Percentiles rank a stretch among this genome's conserved stretches.
These are phyloP conservation scores for Leptographium flavum DNA, from an alignment of 2,329 filamentous ascomycete genomes.

Conservation along the genomic window DNA sequence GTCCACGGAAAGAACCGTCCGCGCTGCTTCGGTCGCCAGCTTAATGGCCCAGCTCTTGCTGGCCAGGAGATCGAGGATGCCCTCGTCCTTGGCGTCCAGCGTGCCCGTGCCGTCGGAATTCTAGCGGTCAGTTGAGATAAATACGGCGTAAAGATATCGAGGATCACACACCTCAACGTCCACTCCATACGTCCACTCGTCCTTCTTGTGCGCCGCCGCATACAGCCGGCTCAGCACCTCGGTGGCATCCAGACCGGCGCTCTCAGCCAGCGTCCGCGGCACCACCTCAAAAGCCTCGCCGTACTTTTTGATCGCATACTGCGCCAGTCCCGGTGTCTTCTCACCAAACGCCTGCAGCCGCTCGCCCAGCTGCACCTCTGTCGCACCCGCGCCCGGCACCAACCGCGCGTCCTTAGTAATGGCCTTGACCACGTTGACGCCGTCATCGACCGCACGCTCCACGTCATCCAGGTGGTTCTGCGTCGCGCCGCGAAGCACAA, in stretches of 20 bases:
- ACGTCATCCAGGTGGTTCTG: conserved; percentile 97
- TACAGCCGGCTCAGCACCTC: conserved; percentile 88
- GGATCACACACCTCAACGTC: conserved; percentile 58
- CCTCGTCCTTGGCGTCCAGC: conserved; percentile 72
- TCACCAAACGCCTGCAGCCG: conserved; percentile 82
- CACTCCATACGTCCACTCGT: conserved; percentile 81
- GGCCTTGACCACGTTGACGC: conserved; percentile 96
- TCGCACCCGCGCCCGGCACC: conserved; percentile 86
- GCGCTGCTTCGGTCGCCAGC: conserved; percentile 84
- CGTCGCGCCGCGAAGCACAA: conserved; percentile 87
- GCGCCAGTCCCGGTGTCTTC: conserved; percentile 80
- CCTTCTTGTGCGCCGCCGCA: conserved; percentile 79
- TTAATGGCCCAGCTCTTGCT: conserved; percentile 96
- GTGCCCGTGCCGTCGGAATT: conserved; percentile 69
- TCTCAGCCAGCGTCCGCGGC: conserved; percentile 85
- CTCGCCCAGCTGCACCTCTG: conserved; percentile 87
- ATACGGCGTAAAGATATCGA: not conserved
- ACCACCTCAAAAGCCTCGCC: conserved; percentile 97
- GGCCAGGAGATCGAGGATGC: conserved; percentile 82
- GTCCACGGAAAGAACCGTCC: conserved; percentile 90
- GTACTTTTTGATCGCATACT: conserved; percentile 96
- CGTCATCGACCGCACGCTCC: conserved; percentile 92
- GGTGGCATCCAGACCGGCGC: conserved; percentile 90
- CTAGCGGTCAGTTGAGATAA: conserved; percentile 12
- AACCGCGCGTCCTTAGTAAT: conserved; percentile 87